These are phyloP conservation scores for Cercophora samala DNA, from an alignment of 495 filamentous ascomycete species.

Conservation along the genomic window DNA sequence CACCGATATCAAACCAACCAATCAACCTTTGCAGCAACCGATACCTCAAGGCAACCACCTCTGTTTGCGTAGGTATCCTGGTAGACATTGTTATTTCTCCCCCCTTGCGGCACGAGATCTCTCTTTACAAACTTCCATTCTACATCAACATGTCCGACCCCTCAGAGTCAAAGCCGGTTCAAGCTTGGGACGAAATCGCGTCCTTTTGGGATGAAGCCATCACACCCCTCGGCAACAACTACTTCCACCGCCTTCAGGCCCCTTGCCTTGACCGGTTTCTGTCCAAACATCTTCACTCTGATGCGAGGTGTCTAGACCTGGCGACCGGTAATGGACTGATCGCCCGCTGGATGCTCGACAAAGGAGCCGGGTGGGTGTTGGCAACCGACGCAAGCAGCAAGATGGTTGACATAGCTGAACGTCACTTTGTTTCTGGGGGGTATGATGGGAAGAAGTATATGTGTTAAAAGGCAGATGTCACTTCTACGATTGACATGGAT, in stretches of 20 bases:
- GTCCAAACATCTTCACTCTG: conserved; percentile 12
- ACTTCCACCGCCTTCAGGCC: conserved; percentile 37
- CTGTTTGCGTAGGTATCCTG: too few species aligned
- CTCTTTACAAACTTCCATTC: too few species aligned
- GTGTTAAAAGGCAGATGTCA: conserved; percentile 36
- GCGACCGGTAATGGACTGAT: conserved; percentile 44
- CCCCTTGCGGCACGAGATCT: too few species aligned
- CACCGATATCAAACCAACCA: too few species aligned
- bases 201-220: conserved; percentile 38
- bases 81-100: too few species aligned
- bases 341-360: conserved; percentile 34
- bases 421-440: conserved; percentile 5
- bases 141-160: not conserved
- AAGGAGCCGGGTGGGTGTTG: conserved; percentile 31
- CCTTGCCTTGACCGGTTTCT: conserved; percentile 38
- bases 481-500: conserved; percentile 28
- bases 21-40: too few species aligned
- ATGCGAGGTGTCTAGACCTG: conserved; percentile 37
- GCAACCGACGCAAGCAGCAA: conserved; percentile 37
- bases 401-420: conserved; percentile 34
- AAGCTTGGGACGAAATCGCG: conserved; percentile 37
- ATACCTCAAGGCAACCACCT: too few species aligned
- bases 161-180: not conserved
- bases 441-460: conserved; percentile 18
- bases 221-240: conserved; percentile 39